Percentiles rank a stretch among this genome's conserved stretches.
phyloP scores from a whole-genome alignment of 371 early-diverging fungal genomes.

The Rhizomucor miehei region DNA sequence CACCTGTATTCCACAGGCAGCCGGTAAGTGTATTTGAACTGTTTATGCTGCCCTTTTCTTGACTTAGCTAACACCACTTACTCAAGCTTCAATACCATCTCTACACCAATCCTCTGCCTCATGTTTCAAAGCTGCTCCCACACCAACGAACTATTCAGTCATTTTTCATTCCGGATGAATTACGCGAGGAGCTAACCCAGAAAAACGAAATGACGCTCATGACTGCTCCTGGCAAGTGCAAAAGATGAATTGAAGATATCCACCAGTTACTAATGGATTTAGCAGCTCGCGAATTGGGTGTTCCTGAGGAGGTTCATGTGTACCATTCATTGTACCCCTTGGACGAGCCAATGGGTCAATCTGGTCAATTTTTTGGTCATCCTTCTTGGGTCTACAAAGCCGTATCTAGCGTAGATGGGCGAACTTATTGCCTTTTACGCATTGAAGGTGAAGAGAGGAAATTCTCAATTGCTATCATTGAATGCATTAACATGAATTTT shows the following conservation, averaged over 20 bases:
- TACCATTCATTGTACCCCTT: constrained; percentile 75
- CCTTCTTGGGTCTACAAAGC: constrained; percentile 85
- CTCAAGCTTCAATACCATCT: constrained; percentile 83
- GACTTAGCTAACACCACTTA: constrained; percentile 36
- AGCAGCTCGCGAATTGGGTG: constrained; percentile 47
- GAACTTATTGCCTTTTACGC: constrained; percentile 76
- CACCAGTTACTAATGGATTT: neutral
- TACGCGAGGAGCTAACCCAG: constrained; percentile 74
- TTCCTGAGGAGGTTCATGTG: constrained; percentile 55
- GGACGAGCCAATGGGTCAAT: constrained; percentile 48
- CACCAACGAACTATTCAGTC: constrained; percentile 76
- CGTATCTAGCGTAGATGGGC: constrained; percentile 79
- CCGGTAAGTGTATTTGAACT: constrained; percentile 29
- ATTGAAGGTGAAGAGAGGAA: constrained; percentile 71
- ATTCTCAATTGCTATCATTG: no score
- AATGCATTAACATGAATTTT: neutral
- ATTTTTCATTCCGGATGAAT: constrained; percentile 80
- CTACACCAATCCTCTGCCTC: constrained; percentile 59
- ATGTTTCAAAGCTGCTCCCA: constrained; percentile 65
- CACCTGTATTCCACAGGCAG: constrained; percentile 33
- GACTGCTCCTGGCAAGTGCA: constrained; percentile 51
- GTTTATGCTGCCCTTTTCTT: constrained; percentile 1
- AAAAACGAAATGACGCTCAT: constrained; percentile 69
- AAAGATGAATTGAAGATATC: neutral
- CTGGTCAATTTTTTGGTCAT: constrained; percentile 64